phyloP scores from a whole-genome alignment of 2,329 filamentous ascomycete genomes.

The Claviceps sp. region DNA sequence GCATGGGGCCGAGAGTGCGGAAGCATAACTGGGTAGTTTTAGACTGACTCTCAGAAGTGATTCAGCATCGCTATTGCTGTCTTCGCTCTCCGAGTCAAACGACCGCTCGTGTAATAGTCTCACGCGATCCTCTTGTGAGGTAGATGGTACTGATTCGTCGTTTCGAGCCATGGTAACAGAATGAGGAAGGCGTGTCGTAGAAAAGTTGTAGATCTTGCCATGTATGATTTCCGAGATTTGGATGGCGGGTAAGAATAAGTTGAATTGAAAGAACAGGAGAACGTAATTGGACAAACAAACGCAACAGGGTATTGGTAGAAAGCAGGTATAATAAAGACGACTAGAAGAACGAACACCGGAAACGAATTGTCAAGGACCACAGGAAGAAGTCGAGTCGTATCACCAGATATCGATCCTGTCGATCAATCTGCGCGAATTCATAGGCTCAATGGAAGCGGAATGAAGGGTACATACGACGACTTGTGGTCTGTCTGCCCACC shows the following conservation, averaged over 20 bases:
- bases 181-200: background rate
- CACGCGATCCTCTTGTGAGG: conserved; percentile 30
- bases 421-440: background rate
- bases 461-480: background rate
- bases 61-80: conserved; percentile 25
- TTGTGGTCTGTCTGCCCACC: background rate
- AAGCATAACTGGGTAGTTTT: conserved; percentile 7
- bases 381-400: background rate
- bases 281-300: background rate
- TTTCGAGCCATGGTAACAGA: conserved; percentile 28
- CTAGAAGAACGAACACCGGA: background rate
- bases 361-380: background rate
- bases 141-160: conserved; percentile 19
- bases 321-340: background rate
- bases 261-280: background rate
- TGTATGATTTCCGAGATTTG: background rate
- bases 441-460: background rate
- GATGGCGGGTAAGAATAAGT: background rate
- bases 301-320: background rate
- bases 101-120: conserved; percentile 30
- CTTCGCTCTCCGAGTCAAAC: conserved; percentile 31
- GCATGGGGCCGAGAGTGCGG: conserved; percentile 16
- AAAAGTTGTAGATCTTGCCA: background rate
- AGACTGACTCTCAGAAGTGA: conserved; percentile 16
- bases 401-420: background rate